Evolutionary conservation across 129 eudicot species (phyloP).

Genomic region (Glebionis coronaria): DNA sequence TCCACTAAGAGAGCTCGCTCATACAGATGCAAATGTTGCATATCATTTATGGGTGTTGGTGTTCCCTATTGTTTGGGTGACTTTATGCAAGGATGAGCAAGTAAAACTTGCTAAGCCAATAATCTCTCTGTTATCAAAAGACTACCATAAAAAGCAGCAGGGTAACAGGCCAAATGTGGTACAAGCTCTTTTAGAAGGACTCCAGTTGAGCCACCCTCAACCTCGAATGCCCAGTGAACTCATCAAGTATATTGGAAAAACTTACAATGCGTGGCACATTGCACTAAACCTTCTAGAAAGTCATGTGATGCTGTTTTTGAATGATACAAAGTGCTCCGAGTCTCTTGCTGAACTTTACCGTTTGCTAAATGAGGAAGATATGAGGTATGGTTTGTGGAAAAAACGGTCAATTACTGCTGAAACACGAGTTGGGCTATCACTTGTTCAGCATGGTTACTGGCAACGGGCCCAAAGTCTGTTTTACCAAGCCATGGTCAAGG

Average conservation of each 20-base stretch:
- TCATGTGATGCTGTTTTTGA: conserved; percentile 84
- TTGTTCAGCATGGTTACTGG: conserved; percentile 99
- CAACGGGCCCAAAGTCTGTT: conserved; percentile 94
- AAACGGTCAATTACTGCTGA: conserved; percentile 88
- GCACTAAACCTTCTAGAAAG: conserved; percentile 88
- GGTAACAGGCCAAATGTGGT: conserved; percentile 92
- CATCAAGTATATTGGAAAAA: conserved; percentile 95
- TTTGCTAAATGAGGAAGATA: conserved; percentile 92
- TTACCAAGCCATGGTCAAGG: conserved; percentile 96
- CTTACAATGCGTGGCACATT: conserved; percentile 98
- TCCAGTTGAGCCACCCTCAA: conserved; percentile 96
- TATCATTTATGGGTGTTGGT: conserved; percentile 98
- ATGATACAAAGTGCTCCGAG: conserved; percentile 91
- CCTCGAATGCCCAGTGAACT: conserved; percentile 99
- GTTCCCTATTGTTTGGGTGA: conserved; percentile 99
- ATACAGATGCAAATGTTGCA: conserved; percentile 95
- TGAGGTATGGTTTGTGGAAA: conserved; percentile 99
- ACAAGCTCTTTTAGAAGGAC: conserved; percentile 98
- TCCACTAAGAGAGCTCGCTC: conserved; percentile 94
- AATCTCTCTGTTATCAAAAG: conserved; percentile 82
- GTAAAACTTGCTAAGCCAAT: conserved; percentile 95
- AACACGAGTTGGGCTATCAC: conserved; percentile 92
- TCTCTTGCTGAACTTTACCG: conserved; percentile 98
- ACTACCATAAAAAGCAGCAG: conserved; percentile 96
- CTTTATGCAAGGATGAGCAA: conserved; percentile 94